Conservation (phyloP, 192 early-diverging fungal species). For the Podila epigama region DNA sequence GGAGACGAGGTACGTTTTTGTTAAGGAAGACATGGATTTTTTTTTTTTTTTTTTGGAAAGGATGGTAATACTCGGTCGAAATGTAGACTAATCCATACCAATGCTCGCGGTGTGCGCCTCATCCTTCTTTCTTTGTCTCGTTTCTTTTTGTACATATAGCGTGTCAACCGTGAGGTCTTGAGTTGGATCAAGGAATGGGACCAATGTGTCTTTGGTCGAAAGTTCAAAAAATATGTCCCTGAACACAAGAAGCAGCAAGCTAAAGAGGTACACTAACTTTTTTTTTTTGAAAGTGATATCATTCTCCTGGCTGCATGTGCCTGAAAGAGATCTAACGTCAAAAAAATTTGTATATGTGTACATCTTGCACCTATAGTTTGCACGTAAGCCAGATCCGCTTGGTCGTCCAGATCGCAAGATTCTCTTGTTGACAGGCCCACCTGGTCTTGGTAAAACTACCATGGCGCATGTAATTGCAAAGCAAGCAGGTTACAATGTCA, state of each 20-base stretch:
- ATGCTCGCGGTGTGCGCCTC: too few relatives aligned
- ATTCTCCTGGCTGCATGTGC: too few relatives aligned
- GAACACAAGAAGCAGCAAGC: constrained; percentile 36
- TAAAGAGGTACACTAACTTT: constrained; percentile 20
- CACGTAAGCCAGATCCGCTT: constrained; percentile 41
- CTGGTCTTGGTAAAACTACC: constrained; percentile 97
- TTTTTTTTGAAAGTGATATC: background rate
- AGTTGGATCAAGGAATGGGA: constrained; percentile 98
- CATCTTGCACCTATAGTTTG: background rate
- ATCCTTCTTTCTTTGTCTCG: background rate
- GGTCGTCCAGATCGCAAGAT: constrained; percentile 48
- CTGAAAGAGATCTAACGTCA: background rate
- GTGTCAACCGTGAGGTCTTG: constrained; percentile 86
- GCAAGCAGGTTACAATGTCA: constrained; percentile 89
- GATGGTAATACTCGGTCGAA: too few relatives aligned
- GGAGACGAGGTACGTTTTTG: constrained; percentile 78
- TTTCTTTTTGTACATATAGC: constrained; percentile 30
- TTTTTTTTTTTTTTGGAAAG: too few relatives aligned
- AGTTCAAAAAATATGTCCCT: constrained; percentile 41
- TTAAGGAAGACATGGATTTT: background rate
- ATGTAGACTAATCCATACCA: too few relatives aligned
- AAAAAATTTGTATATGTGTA: background rate
- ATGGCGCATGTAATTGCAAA: constrained; percentile 91
- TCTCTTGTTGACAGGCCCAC: constrained; percentile 87
- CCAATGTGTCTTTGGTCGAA: constrained; percentile 85